A percentile compares a stretch with the other conserved stretches of the same genome.
Evolutionary conservation across 257 asterid species (phyloP).

Genomic region (Primulina eburnea): DNA sequence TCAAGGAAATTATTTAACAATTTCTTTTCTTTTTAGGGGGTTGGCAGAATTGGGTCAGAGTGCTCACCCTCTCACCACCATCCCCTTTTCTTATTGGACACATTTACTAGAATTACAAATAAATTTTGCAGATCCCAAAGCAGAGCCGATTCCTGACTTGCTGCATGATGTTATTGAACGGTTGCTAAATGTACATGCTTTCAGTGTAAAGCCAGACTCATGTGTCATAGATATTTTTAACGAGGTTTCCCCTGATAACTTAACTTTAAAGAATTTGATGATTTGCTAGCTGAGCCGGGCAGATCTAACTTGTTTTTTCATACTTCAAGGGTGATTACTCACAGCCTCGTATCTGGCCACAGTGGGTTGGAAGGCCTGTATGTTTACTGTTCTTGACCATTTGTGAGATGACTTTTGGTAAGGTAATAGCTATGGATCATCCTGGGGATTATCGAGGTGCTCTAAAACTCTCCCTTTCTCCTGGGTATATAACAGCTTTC

Average conservation of each 20-base stretch:
- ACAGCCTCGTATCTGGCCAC: conserved; percentile 81
- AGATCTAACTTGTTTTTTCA: conserved; percentile 32
- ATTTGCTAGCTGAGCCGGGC: neutral
- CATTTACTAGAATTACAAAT: conserved; percentile 22
- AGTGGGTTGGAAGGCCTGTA: conserved; percentile 74
- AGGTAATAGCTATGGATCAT: conserved; percentile 46
- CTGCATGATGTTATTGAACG: conserved; percentile 66
- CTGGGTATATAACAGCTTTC: conserved; percentile 62
- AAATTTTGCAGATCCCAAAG: conserved; percentile 55
- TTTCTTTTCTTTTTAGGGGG: conserved; percentile 12
- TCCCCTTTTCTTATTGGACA: conserved; percentile 8
- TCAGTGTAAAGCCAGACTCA: conserved; percentile 68
- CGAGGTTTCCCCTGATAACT: conserved; percentile 51
- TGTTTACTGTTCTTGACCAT: conserved; percentile 69
- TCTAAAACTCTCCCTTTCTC: conserved; percentile 59
- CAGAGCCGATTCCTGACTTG: conserved; percentile 69
- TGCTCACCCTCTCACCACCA: neutral
- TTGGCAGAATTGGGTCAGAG: conserved; percentile 2
- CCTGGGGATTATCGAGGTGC: conserved; percentile 77
- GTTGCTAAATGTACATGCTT: conserved; percentile 46
- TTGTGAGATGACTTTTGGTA: conserved; percentile 79
- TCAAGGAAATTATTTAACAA: conserved; percentile 8
- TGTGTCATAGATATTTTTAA: conserved; percentile 73
- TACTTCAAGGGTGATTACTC: conserved; percentile 73
- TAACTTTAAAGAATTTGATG: conserved; percentile 19